Percentiles rank a stretch among this genome's conserved stretches.
These are phyloP conservation scores for Neopestalotiopsis sp. DNA, from an alignment of 2,329 filamentous ascomycete genomes.

Conservation along the genomic window DNA sequence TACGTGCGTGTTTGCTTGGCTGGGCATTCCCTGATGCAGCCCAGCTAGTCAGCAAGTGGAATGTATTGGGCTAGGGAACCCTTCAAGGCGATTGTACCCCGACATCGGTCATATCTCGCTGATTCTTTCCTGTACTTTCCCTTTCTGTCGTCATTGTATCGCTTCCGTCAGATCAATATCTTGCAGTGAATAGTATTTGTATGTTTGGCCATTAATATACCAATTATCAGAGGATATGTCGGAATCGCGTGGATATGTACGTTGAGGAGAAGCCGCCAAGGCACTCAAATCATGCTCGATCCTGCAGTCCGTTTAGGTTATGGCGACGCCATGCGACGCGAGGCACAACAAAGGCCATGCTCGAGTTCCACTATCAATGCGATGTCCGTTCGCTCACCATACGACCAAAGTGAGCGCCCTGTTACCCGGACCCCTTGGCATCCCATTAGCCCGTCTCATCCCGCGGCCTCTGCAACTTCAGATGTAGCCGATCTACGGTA, in stretches of 20 bases:
- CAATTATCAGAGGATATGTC: neutral
- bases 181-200: neutral
- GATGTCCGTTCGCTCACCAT: neutral
- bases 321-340: neutral
- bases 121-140: neutral
- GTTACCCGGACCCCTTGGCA: neutral
- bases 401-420: neutral
- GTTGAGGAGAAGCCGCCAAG: neutral
- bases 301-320: neutral
- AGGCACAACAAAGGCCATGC: neutral
- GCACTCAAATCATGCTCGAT: neutral
- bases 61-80: constrained; percentile 5
- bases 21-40: neutral
- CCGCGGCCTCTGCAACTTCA: constrained; percentile 10
- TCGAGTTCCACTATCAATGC: neutral
- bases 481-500: neutral
- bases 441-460: constrained; percentile 15
- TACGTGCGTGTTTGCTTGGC: neutral
- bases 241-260: neutral
- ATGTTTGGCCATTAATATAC: neutral
- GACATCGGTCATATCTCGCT: constrained; percentile 15
- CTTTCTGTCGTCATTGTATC: neutral
- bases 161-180: neutral
- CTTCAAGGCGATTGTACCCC: constrained; percentile 24
- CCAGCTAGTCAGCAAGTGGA: neutral